Evolutionary conservation across 2,329 filamentous ascomycete genomes (phyloP).

Genomic region (Colletotrichum sojae): DNA sequence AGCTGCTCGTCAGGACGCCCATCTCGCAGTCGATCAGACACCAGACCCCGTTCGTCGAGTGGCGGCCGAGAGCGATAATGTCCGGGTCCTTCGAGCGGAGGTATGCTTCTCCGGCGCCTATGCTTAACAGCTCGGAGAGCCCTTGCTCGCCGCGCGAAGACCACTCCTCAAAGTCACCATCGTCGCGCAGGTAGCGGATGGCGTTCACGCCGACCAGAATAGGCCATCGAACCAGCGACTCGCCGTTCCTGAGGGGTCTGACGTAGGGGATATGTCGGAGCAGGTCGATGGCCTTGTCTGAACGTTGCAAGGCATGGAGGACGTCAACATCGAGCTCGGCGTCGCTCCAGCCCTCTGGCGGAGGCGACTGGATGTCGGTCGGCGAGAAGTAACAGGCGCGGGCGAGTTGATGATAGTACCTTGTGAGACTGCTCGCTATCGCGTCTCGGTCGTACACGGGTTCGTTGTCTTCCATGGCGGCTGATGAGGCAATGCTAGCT

Average conservation of each 20-base stretch:
- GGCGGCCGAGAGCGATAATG: background rate
- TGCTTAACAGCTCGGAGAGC: conserved; percentile 11
- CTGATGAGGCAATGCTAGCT: background rate
- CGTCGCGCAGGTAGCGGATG: conserved; percentile 27
- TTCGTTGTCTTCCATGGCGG: background rate
- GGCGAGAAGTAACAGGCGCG: conserved; percentile 22
- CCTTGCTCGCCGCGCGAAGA: conserved; percentile 9
- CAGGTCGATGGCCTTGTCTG: conserved; percentile 24
- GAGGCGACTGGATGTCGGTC: conserved; percentile 15
- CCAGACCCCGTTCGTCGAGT: background rate
- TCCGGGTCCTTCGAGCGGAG: conserved; percentile 8
- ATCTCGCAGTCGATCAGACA: background rate
- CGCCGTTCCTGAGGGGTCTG: background rate
- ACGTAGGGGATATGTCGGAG: conserved; percentile 30
- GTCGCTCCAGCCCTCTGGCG: conserved; percentile 26
- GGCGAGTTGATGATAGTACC: conserved; percentile 16
- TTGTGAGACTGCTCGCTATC: conserved; percentile 2
- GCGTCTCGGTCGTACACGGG: conserved; percentile 3
- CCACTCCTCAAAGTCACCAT: conserved; percentile 15
- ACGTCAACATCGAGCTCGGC: conserved; percentile 23
- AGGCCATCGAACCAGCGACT: conserved; percentile 9
- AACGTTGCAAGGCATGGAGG: conserved; percentile 21
- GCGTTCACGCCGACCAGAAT: background rate
- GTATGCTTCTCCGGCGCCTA: background rate
- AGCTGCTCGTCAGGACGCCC: background rate